phyloP scores from a whole-genome alignment of 768 basidiomycete species.

The Phylloporus sp. region DNA sequence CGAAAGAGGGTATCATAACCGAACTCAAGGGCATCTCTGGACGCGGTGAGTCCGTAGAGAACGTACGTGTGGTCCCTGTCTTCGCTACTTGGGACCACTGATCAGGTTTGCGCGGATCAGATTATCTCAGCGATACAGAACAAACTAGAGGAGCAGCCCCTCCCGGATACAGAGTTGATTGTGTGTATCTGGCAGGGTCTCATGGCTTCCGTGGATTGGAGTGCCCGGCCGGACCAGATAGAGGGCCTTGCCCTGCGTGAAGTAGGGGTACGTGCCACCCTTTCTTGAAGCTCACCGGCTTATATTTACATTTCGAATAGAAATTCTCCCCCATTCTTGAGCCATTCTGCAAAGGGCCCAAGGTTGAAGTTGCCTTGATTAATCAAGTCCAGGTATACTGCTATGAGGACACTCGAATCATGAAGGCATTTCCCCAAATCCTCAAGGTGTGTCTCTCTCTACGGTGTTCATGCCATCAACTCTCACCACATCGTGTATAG shows the following conservation, averaged over 20 bases:
- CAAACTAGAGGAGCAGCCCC: slow-evolving; percentile 72
- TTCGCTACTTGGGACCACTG: slow-evolving; percentile 1
- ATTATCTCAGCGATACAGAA: slow-evolving; percentile 71
- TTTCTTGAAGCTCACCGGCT: not conserved
- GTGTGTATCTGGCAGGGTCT: slow-evolving; percentile 92
- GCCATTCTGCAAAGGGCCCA: slow-evolving; percentile 83
- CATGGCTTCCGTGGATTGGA: slow-evolving; percentile 85
- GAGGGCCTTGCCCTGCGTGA: slow-evolving; percentile 86
- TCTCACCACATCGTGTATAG: slow-evolving; percentile 38
- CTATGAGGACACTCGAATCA: slow-evolving; percentile 93
- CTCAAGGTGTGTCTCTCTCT: slow-evolving; percentile 59
- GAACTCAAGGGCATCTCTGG: slow-evolving; percentile 69
- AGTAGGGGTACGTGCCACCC: slow-evolving; percentile 60
- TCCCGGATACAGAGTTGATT: slow-evolving; percentile 82
- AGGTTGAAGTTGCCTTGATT: slow-evolving; percentile 91
- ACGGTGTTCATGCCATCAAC: not conserved
- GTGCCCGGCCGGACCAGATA: slow-evolving; percentile 86
- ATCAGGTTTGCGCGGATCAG: slow-evolving; percentile 36
- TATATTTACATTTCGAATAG: slow-evolving; percentile 37
- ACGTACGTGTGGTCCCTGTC: slow-evolving; percentile 42
- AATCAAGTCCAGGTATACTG: slow-evolving; percentile 95
- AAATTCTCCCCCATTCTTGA: slow-evolving; percentile 83
- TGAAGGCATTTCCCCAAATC: slow-evolving; percentile 93
- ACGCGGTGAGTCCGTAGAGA: slow-evolving; percentile 62
- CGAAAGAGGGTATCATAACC: slow-evolving; percentile 72